phyloP scores from a whole-genome alignment of 768 basidiomycete genomes.

The Agrocybe pediades region DNA sequence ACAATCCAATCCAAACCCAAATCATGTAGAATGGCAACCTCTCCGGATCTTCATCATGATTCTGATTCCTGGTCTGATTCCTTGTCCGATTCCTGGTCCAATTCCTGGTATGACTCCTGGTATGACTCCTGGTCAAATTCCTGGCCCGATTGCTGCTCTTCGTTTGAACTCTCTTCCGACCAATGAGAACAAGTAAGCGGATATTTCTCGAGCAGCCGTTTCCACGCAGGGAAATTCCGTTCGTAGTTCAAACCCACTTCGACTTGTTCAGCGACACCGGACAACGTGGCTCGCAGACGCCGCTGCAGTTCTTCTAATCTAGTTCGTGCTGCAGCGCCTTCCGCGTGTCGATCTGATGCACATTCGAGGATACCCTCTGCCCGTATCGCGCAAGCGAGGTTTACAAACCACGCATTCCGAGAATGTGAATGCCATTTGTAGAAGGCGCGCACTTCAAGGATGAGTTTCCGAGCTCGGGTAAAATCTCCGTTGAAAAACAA shows the following conservation, averaged over 20 bases:
- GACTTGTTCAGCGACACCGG: background rate
- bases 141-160: no score
- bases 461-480: background rate
- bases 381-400: constrained; percentile 2
- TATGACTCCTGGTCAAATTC: no score
- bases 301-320: background rate
- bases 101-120: no score
- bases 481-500: background rate
- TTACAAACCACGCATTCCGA: constrained; percentile 3
- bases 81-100: no score
- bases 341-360: constrained; percentile 4
- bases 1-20: no score
- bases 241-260: background rate
- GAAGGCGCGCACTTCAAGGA: background rate
- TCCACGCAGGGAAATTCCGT: background rate
- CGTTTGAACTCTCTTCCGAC: no score
- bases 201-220: background rate
- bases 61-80: no score
- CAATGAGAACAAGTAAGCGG: background rate
- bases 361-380: constrained; percentile 5
- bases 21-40: no score
- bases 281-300: background rate
- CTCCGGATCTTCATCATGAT: no score
- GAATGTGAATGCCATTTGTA: constrained; percentile 1
- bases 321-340: background rate